Percentiles rank a stretch among this genome's conserved stretches.
Conservation (phyloP, 2,329 filamentous ascomycete genomes). For the Paracorniculantispora psalliotae region DNA sequence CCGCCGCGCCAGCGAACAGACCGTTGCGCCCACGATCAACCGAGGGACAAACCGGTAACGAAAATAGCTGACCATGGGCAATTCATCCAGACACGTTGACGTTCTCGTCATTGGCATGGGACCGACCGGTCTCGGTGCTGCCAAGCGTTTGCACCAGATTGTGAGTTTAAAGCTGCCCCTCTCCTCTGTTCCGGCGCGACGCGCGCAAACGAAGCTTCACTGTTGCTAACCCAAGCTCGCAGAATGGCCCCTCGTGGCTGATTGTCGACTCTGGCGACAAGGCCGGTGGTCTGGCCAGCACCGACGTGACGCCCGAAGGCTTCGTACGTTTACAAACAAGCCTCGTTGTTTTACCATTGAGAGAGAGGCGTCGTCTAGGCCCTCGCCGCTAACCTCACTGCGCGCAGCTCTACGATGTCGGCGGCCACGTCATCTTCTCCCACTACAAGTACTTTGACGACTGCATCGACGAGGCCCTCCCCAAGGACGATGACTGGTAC, state of each 20-base stretch:
- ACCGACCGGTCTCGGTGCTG: constrained; percentile 86
- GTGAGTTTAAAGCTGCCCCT: constrained; percentile 49
- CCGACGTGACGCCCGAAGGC: constrained; percentile 90
- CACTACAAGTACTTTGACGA: constrained; percentile 99
- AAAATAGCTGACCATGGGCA: background rate
- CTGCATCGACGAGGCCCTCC: constrained; percentile 93
- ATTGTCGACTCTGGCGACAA: constrained; percentile 90
- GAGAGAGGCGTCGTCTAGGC: no score
- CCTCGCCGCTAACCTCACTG: no score
- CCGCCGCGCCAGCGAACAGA: background rate
- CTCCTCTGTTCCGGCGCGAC: no score
- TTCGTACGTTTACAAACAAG: constrained; percentile 68
- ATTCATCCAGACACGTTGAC: constrained; percentile 65
- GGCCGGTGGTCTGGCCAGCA: constrained; percentile 92
- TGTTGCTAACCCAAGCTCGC: constrained; percentile 20
- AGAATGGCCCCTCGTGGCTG: constrained; percentile 93
- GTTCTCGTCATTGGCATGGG: constrained; percentile 91
- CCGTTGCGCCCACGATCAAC: background rate
- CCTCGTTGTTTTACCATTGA: constrained; percentile 4
- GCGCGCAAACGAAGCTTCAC: constrained; percentile 19
- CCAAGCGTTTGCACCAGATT: constrained; percentile 95
- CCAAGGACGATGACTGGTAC: constrained; percentile 92
- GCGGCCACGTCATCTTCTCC: constrained; percentile 97
- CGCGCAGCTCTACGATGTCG: constrained; percentile 88
- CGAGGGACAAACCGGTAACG: background rate